Evolutionary conservation across 2,329 filamentous ascomycete species (phyloP), one percentile per base, ranked within the genome.

Genomic region (Fusarium hainanense): DNA sequence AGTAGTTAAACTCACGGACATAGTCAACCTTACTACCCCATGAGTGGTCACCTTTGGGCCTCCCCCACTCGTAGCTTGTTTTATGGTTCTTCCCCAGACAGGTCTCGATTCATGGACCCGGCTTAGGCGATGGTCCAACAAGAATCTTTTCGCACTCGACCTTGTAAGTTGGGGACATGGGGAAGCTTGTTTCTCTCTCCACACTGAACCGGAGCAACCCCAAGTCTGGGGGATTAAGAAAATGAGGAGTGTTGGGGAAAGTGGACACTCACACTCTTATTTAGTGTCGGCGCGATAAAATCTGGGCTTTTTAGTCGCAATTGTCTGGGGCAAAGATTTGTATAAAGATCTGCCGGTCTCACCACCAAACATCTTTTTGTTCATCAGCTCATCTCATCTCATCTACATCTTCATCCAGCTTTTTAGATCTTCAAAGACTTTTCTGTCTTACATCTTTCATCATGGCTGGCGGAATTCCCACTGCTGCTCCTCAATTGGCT

Each of bases 381-480:
- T 55, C 62, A 54, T 61, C 54, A 56, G 43, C 54, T 56, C 28
- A 30, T 30, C 61, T 48, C 32, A 50, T 63, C 52, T 68, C 51
- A 47, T 63, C 44, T 42, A 42, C 34, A 60, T 60, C 34, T 37
- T 37, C 34, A 37, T 30, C 28, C 28, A 30, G 28, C 28, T 30
- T 30, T 30, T 49, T 42, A 42, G 43, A 60, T 60, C 34, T n/a
- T 37, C 10, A 11, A 37, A 60, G 55, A 61, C 41, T 28, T 25
- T 16, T 51, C 34, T 37, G 30, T 51, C 40, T 49, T 20, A 25
- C 40, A 50, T 51, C 43, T 37, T 7, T 37, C 21, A 43, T 43
- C 47, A 74, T 74, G 72, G 72, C 72, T 54, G 71, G 72, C 28
- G 68, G 60, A 37, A 72, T 74, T 23, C 72, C 72, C 5, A 63